Evolutionary conservation across 805 yeast species (phyloP).

Genomic region (Saturnispora mendoncae): DNA sequence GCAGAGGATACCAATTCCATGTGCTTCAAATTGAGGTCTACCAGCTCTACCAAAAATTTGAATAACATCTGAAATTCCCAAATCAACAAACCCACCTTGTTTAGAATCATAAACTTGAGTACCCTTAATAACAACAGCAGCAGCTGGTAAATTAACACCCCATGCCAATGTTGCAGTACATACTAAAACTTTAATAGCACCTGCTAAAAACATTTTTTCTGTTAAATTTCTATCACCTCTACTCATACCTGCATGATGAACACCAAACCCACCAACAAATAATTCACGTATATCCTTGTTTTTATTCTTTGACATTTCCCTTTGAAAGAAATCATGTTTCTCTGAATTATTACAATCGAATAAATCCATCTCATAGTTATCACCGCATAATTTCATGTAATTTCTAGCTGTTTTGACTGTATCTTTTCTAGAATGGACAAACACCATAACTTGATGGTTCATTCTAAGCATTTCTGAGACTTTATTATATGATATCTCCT

Average conservation of each 20-base stretch:
- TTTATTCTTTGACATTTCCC: conserved; percentile 64
- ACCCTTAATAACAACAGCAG: conserved; percentile 92
- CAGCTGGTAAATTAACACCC: conserved; percentile 99
- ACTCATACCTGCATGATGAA: conserved; percentile 96
- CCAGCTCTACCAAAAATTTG: conserved; percentile 99
- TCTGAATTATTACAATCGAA: conserved; percentile 49
- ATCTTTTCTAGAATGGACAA: conserved; percentile 92
- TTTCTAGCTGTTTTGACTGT: conserved; percentile 76
- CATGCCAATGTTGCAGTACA: conserved; percentile 98
- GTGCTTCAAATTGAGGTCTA: conserved; percentile 89
- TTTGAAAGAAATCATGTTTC: conserved; percentile 36
- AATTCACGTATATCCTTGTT: conserved; percentile 76
- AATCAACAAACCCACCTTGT: conserved; percentile 87
- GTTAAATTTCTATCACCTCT: conserved; percentile 83
- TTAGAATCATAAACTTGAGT: conserved; percentile 93
- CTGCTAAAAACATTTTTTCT: conserved; percentile 77
- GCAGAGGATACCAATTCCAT: conserved; percentile 87
- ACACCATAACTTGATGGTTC: conserved; percentile 91
- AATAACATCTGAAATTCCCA: conserved; percentile 93
- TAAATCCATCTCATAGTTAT: conserved; percentile 43
- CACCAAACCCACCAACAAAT: conserved; percentile 75
- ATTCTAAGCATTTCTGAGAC: conserved; percentile 52
- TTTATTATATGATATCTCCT: conserved; percentile 68
- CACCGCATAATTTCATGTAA: conserved; percentile 59
- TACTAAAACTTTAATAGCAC: conserved; percentile 81